A percentile compares a stretch with the other conserved stretches of the same genome.
Conservation (phyloP, 2,329 filamentous ascomycete genomes). For the Graphiopsis chlorocephala region DNA sequence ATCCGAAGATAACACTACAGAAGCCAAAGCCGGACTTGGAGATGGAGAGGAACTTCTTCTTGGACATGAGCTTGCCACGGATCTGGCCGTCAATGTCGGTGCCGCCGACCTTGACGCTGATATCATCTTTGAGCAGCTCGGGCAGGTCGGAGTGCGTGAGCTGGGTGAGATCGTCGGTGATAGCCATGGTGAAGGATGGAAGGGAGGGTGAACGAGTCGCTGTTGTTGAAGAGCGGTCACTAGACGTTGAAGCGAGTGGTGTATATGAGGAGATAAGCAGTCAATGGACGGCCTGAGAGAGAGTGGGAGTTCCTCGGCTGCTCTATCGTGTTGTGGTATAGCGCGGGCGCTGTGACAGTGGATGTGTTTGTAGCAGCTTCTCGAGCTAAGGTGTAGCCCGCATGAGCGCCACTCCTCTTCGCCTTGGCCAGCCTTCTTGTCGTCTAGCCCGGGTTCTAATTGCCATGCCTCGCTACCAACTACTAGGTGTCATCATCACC, state of each 20-base stretch:
- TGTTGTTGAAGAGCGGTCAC: neutral
- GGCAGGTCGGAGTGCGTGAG: conserved; percentile 66
- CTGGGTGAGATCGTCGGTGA: conserved; percentile 33
- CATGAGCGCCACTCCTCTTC: neutral
- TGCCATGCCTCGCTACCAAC: neutral
- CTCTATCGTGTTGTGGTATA: conserved; percentile 4
- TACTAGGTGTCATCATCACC: neutral
- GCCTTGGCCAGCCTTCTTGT: neutral
- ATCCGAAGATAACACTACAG: conserved; percentile 91
- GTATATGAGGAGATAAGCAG: neutral
- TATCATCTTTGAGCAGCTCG: conserved; percentile 66
- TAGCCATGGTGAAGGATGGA: conserved; percentile 29
- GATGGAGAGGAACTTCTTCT: conserved; percentile 86
- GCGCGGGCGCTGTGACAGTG: conserved; percentile 3
- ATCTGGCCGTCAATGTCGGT: conserved; percentile 84
- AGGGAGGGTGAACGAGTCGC: neutral
- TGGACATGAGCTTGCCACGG: conserved; percentile 86
- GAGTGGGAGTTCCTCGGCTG: neutral
- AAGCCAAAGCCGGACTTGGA: conserved; percentile 83
- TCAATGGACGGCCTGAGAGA: neutral
- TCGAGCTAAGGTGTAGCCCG: neutral
- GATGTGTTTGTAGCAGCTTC: conserved; percentile 4
- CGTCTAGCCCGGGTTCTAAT: neutral
- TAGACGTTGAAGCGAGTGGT: neutral
- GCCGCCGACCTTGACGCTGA: conserved; percentile 81